phyloP scores from a whole-genome alignment of 2,329 filamentous ascomycete species.

The Phialophora expanda region DNA sequence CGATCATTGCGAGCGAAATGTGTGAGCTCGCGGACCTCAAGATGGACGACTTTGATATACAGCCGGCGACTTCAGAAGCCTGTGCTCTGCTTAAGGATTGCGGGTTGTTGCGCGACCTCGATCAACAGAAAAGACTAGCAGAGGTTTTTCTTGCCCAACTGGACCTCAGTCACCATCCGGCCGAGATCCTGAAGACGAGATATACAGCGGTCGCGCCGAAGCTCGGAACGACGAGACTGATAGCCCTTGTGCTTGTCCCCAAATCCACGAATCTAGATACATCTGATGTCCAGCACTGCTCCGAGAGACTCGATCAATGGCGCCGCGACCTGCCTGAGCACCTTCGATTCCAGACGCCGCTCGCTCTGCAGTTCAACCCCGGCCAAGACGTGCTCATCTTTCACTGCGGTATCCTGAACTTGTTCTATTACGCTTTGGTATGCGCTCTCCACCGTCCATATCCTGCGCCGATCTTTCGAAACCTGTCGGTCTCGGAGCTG shows the following conservation, averaged over 20 bases:
- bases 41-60: constrained; percentile 25
- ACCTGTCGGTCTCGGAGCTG: constrained; percentile 8
- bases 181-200: constrained; percentile 11
- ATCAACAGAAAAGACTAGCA: constrained; percentile 19
- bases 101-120: constrained; percentile 13
- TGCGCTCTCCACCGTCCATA: constrained; percentile 92
- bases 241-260: constrained; percentile 12
- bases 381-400: constrained; percentile 52
- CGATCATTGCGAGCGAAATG: constrained; percentile 80
- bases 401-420: constrained; percentile 84
- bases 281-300: constrained; percentile 10
- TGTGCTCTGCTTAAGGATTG: constrained; percentile 56
- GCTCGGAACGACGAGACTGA: constrained; percentile 12
- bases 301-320: constrained; percentile 9
- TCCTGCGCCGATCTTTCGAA: constrained; percentile 18
- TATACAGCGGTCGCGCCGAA: constrained; percentile 15
- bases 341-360: constrained; percentile 9
- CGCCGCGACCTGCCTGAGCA: constrained; percentile 1
- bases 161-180: constrained; percentile 19
- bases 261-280: background rate
- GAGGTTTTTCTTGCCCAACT: constrained; percentile 20
- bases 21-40: constrained; percentile 44
- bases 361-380: constrained; percentile 16
- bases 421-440: constrained; percentile 90
- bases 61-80: constrained; percentile 53